These are phyloP conservation scores for Magnaporthales sp. DNA, from an alignment of 2,329 filamentous ascomycete species.

Conservation along the genomic window DNA sequence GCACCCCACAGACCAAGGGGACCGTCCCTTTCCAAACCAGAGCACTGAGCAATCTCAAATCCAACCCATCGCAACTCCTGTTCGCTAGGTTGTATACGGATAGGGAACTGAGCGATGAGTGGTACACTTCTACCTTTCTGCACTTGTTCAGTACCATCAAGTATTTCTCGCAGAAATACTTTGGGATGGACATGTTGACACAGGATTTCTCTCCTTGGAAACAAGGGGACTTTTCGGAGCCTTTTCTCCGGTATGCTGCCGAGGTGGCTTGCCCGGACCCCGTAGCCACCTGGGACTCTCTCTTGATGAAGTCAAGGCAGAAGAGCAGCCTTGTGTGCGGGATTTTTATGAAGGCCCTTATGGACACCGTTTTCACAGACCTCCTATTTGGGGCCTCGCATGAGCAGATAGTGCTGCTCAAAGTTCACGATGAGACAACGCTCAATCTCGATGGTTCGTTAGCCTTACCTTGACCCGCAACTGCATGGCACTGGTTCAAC, in stretches of 20 bases:
- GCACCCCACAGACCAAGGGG: not conserved
- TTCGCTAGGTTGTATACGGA: slow-evolving; percentile 12
- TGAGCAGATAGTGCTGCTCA: slow-evolving; percentile 17
- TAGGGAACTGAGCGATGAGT: slow-evolving; percentile 13
- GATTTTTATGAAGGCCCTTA: slow-evolving; percentile 26
- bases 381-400: slow-evolving; percentile 29
- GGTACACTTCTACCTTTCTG: slow-evolving; percentile 18
- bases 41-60: slow-evolving; percentile 8
- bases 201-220: slow-evolving; percentile 12
- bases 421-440: slow-evolving; percentile 20
- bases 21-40: not conserved
- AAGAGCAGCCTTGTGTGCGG: slow-evolving; percentile 26
- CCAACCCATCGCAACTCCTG: slow-evolving; percentile 14
- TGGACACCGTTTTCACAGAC: slow-evolving; percentile 27
- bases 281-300: slow-evolving; percentile 23
- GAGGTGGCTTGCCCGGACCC: slow-evolving; percentile 25
- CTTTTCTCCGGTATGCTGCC: slow-evolving; percentile 25
- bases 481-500: not conserved
- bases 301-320: slow-evolving; percentile 19
- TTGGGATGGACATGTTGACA: slow-evolving; percentile 13
- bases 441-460: slow-evolving; percentile 23
- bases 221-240: slow-evolving; percentile 14
- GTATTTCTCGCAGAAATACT: slow-evolving; percentile 17
- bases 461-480: not conserved
- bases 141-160: slow-evolving; percentile 18